Conservation (phyloP, 2,329 filamentous ascomycete genomes). For the Diaporthe humulicola region DNA sequence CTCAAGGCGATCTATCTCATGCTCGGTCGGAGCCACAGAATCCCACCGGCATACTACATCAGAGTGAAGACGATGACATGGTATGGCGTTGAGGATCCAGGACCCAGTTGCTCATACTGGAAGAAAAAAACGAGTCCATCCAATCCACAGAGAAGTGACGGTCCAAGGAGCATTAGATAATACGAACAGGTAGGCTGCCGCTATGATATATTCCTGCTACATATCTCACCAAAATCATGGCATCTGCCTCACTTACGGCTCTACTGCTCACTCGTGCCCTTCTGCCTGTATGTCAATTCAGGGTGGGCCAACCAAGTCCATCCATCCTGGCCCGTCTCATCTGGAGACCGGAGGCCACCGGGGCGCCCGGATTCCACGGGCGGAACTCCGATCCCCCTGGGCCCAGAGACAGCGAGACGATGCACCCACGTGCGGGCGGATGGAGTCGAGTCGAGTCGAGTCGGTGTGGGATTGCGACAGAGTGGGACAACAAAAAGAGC, state of each 20-base stretch:
- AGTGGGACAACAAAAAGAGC: neutral
- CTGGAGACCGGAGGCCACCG: neutral
- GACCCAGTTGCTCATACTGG: no score
- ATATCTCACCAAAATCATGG: neutral
- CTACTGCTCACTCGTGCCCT: neutral
- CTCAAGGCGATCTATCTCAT: neutral
- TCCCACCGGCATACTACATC: neutral
- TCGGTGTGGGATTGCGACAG: neutral
- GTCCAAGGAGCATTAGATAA: no score
- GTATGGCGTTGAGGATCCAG: no score
- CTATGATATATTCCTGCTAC: neutral
- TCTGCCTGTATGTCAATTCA: neutral
- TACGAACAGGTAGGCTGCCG: no score
- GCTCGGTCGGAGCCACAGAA: no score
- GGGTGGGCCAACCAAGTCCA: neutral
- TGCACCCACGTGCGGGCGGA: neutral
- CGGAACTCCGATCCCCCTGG: neutral
- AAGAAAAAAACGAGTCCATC: no score
- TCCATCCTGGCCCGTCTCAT: neutral
- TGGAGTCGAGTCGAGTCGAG: neutral
- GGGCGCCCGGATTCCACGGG: neutral
- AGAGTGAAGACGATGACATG: neutral
- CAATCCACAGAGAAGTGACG: no score
- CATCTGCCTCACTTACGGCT: no score
- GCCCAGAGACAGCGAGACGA: neutral